phyloP scores from a whole-genome alignment of 257 asterid species.

The Fraxinus americana region DNA sequence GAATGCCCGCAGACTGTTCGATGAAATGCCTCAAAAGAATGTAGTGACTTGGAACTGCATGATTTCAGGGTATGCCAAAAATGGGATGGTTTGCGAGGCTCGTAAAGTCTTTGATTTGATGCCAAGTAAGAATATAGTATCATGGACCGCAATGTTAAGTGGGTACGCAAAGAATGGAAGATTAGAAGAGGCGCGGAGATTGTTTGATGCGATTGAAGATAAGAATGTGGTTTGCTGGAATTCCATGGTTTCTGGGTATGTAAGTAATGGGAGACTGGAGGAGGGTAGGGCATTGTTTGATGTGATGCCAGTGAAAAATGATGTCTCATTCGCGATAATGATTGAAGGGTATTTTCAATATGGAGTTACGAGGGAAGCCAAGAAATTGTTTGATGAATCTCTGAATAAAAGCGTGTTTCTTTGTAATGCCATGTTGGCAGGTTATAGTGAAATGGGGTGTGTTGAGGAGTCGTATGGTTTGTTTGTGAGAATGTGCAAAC shows the following conservation, averaged over 20 bases:
- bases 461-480: slow-evolving; percentile 39
- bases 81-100: slow-evolving; percentile 60
- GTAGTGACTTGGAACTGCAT: slow-evolving; percentile 77
- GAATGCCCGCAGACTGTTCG: slow-evolving; percentile 58
- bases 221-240: slow-evolving; percentile 80
- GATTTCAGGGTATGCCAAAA: slow-evolving; percentile 68
- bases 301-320: slow-evolving; percentile 55
- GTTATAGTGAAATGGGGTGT: slow-evolving; percentile 41
- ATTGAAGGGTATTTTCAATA: slow-evolving; percentile 54
- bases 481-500: slow-evolving; percentile 45
- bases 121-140: slow-evolving; percentile 66
- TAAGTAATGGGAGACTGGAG: slow-evolving; percentile 44
- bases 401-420: slow-evolving; percentile 39
- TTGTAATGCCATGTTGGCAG: slow-evolving; percentile 59
- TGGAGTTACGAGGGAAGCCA: slow-evolving; percentile 58
- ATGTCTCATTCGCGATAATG: slow-evolving; percentile 48
- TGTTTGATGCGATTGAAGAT: slow-evolving; percentile 54
- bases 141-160: slow-evolving; percentile 78
- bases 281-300: slow-evolving; percentile 54
- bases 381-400: slow-evolving; percentile 49
- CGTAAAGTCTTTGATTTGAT: slow-evolving; percentile 54
- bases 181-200: slow-evolving; percentile 54
- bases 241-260: slow-evolving; percentile 75
- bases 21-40: slow-evolving; percentile 67
- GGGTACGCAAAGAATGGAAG: slow-evolving; percentile 77